These are phyloP conservation scores for Penicillium daleae DNA, from an alignment of 495 filamentous ascomycete species.

Conservation along the genomic window DNA sequence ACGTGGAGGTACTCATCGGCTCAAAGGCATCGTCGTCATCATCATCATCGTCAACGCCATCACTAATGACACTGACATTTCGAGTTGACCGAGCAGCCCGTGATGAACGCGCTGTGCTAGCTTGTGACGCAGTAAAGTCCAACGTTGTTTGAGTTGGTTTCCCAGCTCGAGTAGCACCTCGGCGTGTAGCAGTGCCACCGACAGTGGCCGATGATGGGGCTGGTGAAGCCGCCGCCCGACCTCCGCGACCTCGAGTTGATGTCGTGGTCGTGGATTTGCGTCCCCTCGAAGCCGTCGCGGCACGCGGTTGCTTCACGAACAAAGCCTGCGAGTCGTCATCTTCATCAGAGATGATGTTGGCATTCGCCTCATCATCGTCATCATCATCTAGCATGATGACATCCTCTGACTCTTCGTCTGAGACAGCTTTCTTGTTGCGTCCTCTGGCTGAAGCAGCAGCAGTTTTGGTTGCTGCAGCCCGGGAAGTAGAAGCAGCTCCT, in stretches of 20 bases:
- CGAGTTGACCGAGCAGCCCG: constrained; percentile 47
- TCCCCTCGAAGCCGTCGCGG: constrained; percentile 35
- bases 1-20: constrained; percentile 41
- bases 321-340: constrained; percentile 54
- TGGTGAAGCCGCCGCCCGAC: constrained; percentile 43
- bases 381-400: constrained; percentile 66
- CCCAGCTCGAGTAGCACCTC: constrained; percentile 30
- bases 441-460: constrained; percentile 39
- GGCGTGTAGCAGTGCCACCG: constrained; percentile 41
- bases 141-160: constrained; percentile 67
- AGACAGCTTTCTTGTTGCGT: constrained; percentile 51
- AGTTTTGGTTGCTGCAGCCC: constrained; percentile 42
- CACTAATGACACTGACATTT: constrained; percentile 43
- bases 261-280: constrained; percentile 30
- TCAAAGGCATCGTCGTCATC: constrained; percentile 87
- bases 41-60: constrained; percentile 74
- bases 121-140: constrained; percentile 66
- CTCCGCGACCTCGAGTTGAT: constrained; percentile 34
- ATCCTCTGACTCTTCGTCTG: constrained; percentile 65
- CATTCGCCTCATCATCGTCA: constrained; percentile 59
- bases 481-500: constrained; percentile 43
- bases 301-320: constrained; percentile 56
- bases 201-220: constrained; percentile 51
- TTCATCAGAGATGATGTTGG: constrained; percentile 35
- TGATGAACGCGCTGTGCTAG: constrained; percentile 46